Evolutionary conservation across 1,284 basidiomycete genomes (phyloP).

Genomic region (Ustilago nuda): DNA sequence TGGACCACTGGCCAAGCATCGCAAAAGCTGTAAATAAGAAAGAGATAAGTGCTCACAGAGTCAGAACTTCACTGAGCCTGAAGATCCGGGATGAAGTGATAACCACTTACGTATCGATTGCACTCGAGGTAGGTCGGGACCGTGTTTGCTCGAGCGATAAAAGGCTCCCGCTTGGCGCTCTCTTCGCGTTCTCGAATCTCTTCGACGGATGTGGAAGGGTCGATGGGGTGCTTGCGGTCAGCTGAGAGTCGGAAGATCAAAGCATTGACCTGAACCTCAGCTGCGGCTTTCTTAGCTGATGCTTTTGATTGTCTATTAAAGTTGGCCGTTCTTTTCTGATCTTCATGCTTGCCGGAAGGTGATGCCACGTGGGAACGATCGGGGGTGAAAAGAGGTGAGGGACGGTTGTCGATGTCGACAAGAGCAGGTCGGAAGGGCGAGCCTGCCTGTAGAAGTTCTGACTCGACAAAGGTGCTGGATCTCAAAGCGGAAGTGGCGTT

Average conservation of each 20-base stretch:
- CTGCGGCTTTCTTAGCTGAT: slow-evolving; percentile 24
- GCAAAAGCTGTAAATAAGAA: slow-evolving; percentile 25
- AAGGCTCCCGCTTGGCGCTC: slow-evolving; percentile 71
- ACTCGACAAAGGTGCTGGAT: slow-evolving; percentile 45
- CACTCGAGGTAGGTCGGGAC: slow-evolving; percentile 83
- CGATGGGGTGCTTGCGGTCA: slow-evolving; percentile 41
- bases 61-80: neutral
- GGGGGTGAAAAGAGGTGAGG: slow-evolving; percentile 40
- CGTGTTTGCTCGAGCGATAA: slow-evolving; percentile 84
- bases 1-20: slow-evolving; percentile 20
- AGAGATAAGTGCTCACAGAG: neutral
- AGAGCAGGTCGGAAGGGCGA: slow-evolving; percentile 22
- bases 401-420: slow-evolving; percentile 23
- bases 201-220: slow-evolving; percentile 33
- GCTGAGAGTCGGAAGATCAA: slow-evolving; percentile 43
- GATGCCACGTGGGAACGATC: slow-evolving; percentile 31
- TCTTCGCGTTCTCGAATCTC: slow-evolving; percentile 42
- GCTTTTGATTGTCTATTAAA: slow-evolving; percentile 16
- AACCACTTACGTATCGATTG: slow-evolving; percentile 77
- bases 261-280: slow-evolving; percentile 37
- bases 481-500: slow-evolving; percentile 12
- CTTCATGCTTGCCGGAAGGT: slow-evolving; percentile 18
- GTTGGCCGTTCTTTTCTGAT: slow-evolving; percentile 2
- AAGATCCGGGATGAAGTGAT: neutral
- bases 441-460: slow-evolving; percentile 38